phyloP scores from a whole-genome alignment of 148 eudicot genomes.

The Arctostaphylos glauca region DNA sequence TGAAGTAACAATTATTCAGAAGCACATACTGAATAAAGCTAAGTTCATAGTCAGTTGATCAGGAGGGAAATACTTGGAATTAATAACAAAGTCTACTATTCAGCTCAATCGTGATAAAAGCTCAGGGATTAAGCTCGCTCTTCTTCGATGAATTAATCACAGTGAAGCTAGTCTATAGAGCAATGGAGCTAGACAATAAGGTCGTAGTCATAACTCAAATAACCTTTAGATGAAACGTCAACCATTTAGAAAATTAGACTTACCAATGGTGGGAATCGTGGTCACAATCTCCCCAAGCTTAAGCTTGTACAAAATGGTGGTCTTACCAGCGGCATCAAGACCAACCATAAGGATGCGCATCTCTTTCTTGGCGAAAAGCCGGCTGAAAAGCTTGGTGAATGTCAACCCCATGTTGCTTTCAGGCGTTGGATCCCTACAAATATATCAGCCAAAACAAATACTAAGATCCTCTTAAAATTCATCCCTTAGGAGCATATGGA shows the following conservation, averaged over 20 bases:
- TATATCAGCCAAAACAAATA: not conserved
- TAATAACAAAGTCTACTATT: not conserved
- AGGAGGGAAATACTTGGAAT: not conserved
- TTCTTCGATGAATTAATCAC: not conserved
- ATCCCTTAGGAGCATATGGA: not conserved
- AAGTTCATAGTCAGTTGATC: not conserved
- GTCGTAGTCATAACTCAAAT: not conserved
- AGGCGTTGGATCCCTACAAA: slow-evolving; percentile 22
- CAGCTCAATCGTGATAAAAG: slow-evolving; percentile 1
- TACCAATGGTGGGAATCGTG: slow-evolving; percentile 54
- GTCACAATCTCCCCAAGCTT: slow-evolving; percentile 59
- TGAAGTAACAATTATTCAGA: not conserved
- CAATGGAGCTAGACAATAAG: not conserved
- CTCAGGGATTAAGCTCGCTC: not conserved
- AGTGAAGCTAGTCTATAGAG: not conserved
- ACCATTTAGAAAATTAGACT: slow-evolving; percentile 6
- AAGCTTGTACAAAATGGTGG: slow-evolving; percentile 57
- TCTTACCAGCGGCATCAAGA: slow-evolving; percentile 57
- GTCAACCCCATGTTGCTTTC: slow-evolving; percentile 44
- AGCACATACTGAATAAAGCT: not conserved
- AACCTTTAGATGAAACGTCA: not conserved
- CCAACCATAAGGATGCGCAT: slow-evolving; percentile 60
- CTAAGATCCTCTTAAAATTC: not conserved
- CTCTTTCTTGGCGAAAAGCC: slow-evolving; percentile 56
- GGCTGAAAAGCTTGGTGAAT: slow-evolving; percentile 51